These are phyloP conservation scores for Phyllosticta citrichinensis DNA, from an alignment of 2,329 filamentous ascomycete species.

Conservation along the genomic window DNA sequence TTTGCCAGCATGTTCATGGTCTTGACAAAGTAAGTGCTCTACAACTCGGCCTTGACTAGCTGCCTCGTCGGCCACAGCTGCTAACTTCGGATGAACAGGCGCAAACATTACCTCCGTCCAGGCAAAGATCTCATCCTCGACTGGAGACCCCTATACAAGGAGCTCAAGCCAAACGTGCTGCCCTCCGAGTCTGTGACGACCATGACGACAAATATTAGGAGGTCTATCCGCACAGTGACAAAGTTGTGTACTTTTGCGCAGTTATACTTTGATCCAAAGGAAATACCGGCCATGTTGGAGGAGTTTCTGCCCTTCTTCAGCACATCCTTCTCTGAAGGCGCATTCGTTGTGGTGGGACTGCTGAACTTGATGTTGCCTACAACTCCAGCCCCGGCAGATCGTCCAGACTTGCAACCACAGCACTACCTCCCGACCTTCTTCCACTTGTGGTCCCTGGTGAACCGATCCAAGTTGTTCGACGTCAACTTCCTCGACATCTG, in stretches of 20 bases:
- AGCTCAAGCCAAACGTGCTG: slow-evolving; percentile 81
- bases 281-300: slow-evolving; percentile 61
- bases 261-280: slow-evolving; percentile 82
- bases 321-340: slow-evolving; percentile 82
- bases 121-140: slow-evolving; percentile 83
- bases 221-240: slow-evolving; percentile 62
- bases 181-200: slow-evolving; percentile 66
- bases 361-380: slow-evolving; percentile 86
- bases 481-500: slow-evolving; percentile 81
- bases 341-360: slow-evolving; percentile 82
- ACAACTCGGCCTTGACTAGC: not conserved
- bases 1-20: slow-evolving; percentile 96
- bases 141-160: slow-evolving; percentile 87
- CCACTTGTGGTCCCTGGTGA: slow-evolving; percentile 90
- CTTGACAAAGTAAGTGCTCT: slow-evolving; percentile 67
- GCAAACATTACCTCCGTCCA: slow-evolving; percentile 89
- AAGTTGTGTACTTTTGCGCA: slow-evolving; percentile 88
- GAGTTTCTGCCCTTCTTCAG: slow-evolving; percentile 60
- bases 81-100: slow-evolving; percentile 42
- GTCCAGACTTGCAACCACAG: slow-evolving; percentile 70
- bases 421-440: slow-evolving; percentile 90
- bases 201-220: slow-evolving; percentile 52
- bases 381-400: slow-evolving; percentile 59
- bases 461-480: slow-evolving; percentile 79
- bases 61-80: not conserved